phyloP scores from a whole-genome alignment of 2,329 filamentous ascomycete genomes.

The Aureobasidium sp. region DNA sequence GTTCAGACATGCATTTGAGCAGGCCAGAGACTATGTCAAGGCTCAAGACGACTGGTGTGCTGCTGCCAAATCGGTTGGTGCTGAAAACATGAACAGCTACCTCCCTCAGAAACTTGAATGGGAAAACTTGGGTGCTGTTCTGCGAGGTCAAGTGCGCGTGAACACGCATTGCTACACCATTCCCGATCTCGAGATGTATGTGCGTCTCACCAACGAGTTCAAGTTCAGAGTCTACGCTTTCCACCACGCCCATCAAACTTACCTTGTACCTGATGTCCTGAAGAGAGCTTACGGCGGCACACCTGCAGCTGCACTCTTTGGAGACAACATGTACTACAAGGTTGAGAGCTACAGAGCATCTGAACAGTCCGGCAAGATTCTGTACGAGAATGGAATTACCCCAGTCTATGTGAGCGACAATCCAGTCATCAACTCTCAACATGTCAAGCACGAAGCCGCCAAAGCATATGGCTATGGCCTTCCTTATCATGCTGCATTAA shows the following conservation, averaged over 20 bases:
- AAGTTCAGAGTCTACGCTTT: conserved; percentile 58
- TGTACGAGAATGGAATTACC: conserved; percentile 57
- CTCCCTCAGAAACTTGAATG: conserved; percentile 56
- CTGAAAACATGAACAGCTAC: conserved; percentile 46
- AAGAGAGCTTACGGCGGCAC: conserved; percentile 31
- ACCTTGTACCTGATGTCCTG: conserved; percentile 53
- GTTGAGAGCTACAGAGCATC: conserved; percentile 57
- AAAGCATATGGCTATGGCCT: conserved; percentile 35
- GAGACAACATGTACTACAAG: conserved; percentile 68
- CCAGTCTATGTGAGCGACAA: conserved; percentile 64
- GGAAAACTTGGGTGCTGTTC: conserved; percentile 54
- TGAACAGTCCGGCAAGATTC: conserved; percentile 56
- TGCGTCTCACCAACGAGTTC: conserved; percentile 65
- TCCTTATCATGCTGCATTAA: conserved; percentile 33
- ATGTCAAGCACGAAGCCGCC: conserved; percentile 53
- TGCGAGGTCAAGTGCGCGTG: conserved; percentile 59
- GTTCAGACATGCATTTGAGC: conserved; percentile 59
- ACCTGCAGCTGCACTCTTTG: conserved; percentile 51
- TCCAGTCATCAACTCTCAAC: conserved; percentile 60
- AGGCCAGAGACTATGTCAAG: conserved; percentile 48
- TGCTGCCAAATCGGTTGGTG: conserved; percentile 43
- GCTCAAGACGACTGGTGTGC: conserved; percentile 62
- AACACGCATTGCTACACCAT: conserved; percentile 67
- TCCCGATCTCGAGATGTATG: conserved; percentile 59
- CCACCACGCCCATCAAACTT: conserved; percentile 57